These are phyloP conservation scores for Eucalyptus curtisii DNA, from an alignment of 345 rosid genomes.

Conservation along the genomic window DNA sequence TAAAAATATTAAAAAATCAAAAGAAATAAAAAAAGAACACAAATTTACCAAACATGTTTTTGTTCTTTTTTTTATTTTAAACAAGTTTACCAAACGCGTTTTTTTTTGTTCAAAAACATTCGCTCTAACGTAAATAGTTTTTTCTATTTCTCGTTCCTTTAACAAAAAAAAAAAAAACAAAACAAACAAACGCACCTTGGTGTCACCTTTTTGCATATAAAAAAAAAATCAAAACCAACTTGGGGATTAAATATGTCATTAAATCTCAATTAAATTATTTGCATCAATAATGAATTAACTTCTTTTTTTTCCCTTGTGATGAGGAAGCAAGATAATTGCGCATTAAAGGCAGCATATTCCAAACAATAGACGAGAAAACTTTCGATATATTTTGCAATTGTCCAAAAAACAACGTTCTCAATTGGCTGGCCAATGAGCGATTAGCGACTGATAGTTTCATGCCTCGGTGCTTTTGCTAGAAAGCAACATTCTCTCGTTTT, in stretches of 20 bases:
- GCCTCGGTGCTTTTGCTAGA: not conserved
- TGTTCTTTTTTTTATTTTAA: no score
- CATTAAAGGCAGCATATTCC: not conserved
- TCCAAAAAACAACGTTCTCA: not conserved
- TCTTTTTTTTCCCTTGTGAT: fast-evolving
- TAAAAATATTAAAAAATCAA: no score
- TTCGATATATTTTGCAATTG: not conserved
- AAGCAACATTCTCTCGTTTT: not conserved
- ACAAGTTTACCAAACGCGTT: no score
- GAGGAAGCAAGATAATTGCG: not conserved
- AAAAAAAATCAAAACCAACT: not conserved
- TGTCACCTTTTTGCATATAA: not conserved
- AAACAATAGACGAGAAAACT: not conserved
- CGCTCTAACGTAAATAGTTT: no score
- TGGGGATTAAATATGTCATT: not conserved
- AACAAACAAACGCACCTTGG: no score
- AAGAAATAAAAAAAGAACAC: no score
- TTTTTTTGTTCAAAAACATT: no score
- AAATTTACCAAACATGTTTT: no score
- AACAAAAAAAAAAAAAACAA: no score
- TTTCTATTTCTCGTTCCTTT: no score
- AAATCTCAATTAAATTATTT: not conserved
- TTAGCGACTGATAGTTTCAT: not conserved
- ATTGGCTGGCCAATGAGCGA: not conserved
- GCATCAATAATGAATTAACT: not conserved